These are phyloP conservation scores for Tilletia setariae DNA, from an alignment of 1,284 basidiomycete genomes.

Conservation along the genomic window DNA sequence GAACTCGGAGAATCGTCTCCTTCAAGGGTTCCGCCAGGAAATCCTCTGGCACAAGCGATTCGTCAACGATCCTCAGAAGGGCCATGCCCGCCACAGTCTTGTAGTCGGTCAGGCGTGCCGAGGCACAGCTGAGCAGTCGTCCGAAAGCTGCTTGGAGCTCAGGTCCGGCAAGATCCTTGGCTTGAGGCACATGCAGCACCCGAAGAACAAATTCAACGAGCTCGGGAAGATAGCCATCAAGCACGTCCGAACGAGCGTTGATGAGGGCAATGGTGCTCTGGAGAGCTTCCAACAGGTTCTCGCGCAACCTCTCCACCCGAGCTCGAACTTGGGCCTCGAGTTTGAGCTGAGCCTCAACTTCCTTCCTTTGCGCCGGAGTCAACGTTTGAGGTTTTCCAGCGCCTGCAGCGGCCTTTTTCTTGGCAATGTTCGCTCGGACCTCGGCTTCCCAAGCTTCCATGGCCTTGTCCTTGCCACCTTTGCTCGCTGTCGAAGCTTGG, in stretches of 20 bases:
- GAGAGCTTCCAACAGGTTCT: constrained; percentile 31
- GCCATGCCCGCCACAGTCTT: constrained; percentile 36
- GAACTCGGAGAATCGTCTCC: constrained; percentile 75
- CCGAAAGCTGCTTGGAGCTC: constrained; percentile 33
- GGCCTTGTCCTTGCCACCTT: constrained; percentile 40
- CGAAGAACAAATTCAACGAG: constrained; percentile 32
- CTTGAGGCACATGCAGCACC: constrained; percentile 29
- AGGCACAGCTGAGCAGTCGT: constrained; percentile 39
- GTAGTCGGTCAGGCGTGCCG: constrained; percentile 34
- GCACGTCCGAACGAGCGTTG: constrained; percentile 33
- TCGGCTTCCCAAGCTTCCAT: constrained; percentile 53
- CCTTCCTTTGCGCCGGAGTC: constrained; percentile 45
- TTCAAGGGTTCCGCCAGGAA: constrained; percentile 39
- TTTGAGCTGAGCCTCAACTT: constrained; percentile 46
- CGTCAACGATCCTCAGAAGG: constrained; percentile 40
- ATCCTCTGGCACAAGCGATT: constrained; percentile 39
- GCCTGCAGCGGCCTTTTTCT: constrained; percentile 47
- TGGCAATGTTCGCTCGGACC: constrained; percentile 48
- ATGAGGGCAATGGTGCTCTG: constrained; percentile 34
- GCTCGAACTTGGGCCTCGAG: constrained; percentile 39
- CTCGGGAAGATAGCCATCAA: constrained; percentile 34
- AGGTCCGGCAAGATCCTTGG: constrained; percentile 28
- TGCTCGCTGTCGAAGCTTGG: constrained; percentile 17
- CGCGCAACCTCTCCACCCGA: constrained; percentile 34
- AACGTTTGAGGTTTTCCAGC: constrained; percentile 27